A percentile compares a stretch with the other conserved stretches of the same genome.
Conservation (phyloP, 2,329 filamentous ascomycete genomes). For the Elsinoe necatrix region DNA sequence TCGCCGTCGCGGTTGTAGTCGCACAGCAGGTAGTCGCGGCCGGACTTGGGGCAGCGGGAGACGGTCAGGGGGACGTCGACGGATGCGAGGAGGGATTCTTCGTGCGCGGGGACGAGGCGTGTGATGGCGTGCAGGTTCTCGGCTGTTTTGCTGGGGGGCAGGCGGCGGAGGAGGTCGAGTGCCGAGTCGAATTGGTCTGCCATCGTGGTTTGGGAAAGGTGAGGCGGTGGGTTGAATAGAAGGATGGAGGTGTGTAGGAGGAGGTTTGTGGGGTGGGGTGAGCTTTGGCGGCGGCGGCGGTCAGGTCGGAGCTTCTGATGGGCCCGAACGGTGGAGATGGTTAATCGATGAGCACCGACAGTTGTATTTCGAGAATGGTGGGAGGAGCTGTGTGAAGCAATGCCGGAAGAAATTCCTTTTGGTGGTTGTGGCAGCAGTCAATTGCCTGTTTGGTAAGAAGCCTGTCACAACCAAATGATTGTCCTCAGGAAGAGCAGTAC, state of each 20-base stretch:
- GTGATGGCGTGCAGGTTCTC: constrained; percentile 84
- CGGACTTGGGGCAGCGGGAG: constrained; percentile 75
- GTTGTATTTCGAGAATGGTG: too few relatives aligned
- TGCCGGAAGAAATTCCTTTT: too few relatives aligned
- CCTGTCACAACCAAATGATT: too few relatives aligned
- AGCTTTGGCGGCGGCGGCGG: background rate
- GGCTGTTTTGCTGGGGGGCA: constrained; percentile 88
- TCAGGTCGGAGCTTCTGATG: background rate
- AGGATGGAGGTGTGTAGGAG: background rate
- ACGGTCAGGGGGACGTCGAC: constrained; percentile 91
- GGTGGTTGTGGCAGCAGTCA: too few relatives aligned
- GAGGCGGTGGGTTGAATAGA: background rate
- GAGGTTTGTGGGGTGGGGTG: background rate
- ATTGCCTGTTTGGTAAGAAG: too few relatives aligned
- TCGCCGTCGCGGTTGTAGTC: constrained; percentile 99
- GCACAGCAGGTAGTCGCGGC: constrained; percentile 93
- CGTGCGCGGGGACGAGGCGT: constrained; percentile 77
- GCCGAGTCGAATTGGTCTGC: constrained; percentile 20
- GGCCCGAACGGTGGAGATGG: background rate
- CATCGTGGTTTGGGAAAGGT: constrained; percentile 11
- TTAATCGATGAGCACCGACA: background rate
- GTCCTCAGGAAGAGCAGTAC: too few relatives aligned
- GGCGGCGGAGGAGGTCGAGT: constrained; percentile 84
- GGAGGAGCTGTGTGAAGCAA: too few relatives aligned
- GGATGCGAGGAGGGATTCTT: constrained; percentile 94